Percentiles rank a stretch among this genome's conserved stretches.
These are phyloP conservation scores for Fabrea salina DNA, from an alignment of 169 alveolate species.

Conservation along the genomic window DNA sequence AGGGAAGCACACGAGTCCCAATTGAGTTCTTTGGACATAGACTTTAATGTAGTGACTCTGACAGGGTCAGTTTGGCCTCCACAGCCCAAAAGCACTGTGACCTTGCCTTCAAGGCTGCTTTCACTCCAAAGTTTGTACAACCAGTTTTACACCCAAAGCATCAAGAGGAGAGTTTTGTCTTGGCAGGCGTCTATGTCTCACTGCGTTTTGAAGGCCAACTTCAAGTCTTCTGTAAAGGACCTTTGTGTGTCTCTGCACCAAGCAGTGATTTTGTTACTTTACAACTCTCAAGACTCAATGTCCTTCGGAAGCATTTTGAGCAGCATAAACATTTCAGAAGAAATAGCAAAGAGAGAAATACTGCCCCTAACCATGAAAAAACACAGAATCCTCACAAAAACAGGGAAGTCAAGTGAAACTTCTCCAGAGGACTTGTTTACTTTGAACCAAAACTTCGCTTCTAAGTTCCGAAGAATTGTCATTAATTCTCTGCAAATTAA, in stretches of 20 bases:
- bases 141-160: neutral
- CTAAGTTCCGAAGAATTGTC: slow-evolving; percentile 40
- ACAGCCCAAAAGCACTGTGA: neutral
- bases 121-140: neutral
- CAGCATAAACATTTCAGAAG: slow-evolving; percentile 31
- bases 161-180: neutral
- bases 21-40: neutral
- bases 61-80: slow-evolving; percentile 27
- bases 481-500: slow-evolving; percentile 50
- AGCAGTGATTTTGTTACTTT: slow-evolving; percentile 34
- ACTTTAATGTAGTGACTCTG: neutral
- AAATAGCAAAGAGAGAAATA: slow-evolving; percentile 18
- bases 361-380: slow-evolving; percentile 29
- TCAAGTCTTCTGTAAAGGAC: neutral
- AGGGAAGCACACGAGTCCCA: slow-evolving; percentile 19
- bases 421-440: slow-evolving; percentile 28
- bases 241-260: slow-evolving; percentile 28
- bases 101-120: neutral
- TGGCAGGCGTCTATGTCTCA: slow-evolving; percentile 34
- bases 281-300: slow-evolving; percentile 16
- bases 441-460: slow-evolving; percentile 38
- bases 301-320: slow-evolving; percentile 19
- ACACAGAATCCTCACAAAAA: slow-evolving; percentile 29
- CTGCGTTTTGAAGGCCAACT: slow-evolving; percentile 37
- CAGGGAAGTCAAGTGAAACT: slow-evolving; percentile 27